Evolutionary conservation across 176 grass and related monocot genomes (phyloP).

Genomic region (Aegilops bicornis): DNA sequence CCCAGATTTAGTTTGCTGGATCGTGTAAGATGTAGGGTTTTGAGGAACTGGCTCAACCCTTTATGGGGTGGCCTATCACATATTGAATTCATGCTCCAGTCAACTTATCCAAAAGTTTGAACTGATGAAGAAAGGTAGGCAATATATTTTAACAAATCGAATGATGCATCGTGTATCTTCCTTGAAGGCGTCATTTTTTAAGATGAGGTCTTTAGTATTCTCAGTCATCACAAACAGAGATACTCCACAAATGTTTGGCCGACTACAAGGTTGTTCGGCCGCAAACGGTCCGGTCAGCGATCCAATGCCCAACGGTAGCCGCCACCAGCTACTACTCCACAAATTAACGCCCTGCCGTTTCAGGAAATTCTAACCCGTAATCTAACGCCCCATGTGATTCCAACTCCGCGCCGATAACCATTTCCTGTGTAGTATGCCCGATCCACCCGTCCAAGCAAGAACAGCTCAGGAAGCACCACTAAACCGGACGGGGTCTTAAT

Average conservation of each 20-base stretch:
- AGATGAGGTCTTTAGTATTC: too few relatives aligned
- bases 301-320: background rate
- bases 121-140: too few relatives aligned
- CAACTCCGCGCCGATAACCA: background rate
- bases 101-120: too few relatives aligned
- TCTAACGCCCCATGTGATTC: background rate
- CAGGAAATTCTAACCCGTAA: background rate
- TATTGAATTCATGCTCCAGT: too few relatives aligned
- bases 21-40: too few relatives aligned
- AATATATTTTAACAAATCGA: too few relatives aligned
- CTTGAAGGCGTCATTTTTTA: too few relatives aligned
- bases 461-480: background rate
- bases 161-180: too few relatives aligned
- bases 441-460: conserved; percentile 3
- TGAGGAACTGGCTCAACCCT: too few relatives aligned
- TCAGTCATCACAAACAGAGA: too few relatives aligned
- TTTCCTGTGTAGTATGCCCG: background rate
- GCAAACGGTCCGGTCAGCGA: background rate
- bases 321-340: background rate
- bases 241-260: background rate
- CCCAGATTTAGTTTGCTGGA: too few relatives aligned
- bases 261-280: background rate
- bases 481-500: background rate
- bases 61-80: too few relatives aligned
- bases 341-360: background rate